Conservation (phyloP, 768 basidiomycete species). For the Chlorophyllum brunneum region DNA sequence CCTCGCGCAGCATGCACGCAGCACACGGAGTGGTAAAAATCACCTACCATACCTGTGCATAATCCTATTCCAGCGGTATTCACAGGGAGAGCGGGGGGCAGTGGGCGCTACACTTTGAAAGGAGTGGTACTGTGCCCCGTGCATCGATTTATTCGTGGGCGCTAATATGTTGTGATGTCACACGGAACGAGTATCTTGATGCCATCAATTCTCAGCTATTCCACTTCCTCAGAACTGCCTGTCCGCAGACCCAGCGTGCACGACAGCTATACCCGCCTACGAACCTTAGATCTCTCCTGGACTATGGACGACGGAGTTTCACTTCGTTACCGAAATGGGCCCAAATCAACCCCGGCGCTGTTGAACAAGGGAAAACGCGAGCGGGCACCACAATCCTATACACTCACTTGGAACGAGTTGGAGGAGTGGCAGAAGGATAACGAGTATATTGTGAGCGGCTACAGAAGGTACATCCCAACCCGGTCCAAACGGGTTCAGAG, state of each 20-base stretch:
- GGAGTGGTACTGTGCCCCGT: not conserved
- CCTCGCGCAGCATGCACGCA: not conserved
- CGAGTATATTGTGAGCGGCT: slow-evolving; percentile 66
- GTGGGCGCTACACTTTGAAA: slow-evolving; percentile 2
- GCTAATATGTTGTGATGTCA: no score
- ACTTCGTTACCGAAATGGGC: slow-evolving; percentile 6
- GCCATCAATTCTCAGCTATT: no score
- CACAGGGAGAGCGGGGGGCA: not conserved
- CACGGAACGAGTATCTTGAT: no score
- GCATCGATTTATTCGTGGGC: no score
- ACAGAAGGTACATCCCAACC: slow-evolving; percentile 49
- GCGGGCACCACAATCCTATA: slow-evolving; percentile 17
- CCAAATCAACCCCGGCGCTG: not conserved
- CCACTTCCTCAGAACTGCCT: no score
- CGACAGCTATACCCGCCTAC: not conserved
- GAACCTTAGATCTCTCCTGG: not conserved
- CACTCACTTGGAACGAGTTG: slow-evolving; percentile 51
- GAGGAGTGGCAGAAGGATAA: slow-evolving; percentile 73
- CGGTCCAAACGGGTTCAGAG: slow-evolving; percentile 7
- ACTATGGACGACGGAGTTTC: not conserved
- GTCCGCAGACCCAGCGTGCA: no score
- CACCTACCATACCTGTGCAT: not conserved
- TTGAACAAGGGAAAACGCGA: not conserved
- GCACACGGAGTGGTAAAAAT: not conserved
- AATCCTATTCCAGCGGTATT: not conserved